These are phyloP conservation scores for Blastobotrys serpentis DNA, from an alignment of 1,139 yeast genomes.

Conservation along the genomic window DNA sequence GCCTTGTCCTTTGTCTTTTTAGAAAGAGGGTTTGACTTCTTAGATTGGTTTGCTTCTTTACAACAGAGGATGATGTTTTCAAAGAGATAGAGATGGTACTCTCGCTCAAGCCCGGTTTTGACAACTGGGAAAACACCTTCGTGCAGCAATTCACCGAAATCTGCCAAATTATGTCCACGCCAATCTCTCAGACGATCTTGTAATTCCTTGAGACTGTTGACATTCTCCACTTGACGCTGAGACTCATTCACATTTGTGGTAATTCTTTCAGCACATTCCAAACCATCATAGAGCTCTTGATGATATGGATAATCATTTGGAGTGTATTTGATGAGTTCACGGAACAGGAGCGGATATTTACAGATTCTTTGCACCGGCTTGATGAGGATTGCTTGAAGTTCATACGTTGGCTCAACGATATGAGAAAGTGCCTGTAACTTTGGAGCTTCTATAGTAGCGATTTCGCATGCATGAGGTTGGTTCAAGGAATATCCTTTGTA, in stretches of 20 bases:
- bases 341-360: conserved; percentile 82
- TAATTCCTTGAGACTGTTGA: conserved; percentile 65
- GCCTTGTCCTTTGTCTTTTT: conserved; percentile 30
- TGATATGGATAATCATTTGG: conserved; percentile 55
- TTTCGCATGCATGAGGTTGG: conserved; percentile 84
- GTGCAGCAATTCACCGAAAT: conserved; percentile 81
- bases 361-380: conserved; percentile 95
- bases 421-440: conserved; percentile 56
- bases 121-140: conserved; percentile 78
- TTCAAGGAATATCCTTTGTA: conserved; percentile 85
- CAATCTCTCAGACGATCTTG: conserved; percentile 79
- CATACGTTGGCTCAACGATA: conserved; percentile 81
- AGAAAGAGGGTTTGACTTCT: conserved; percentile 32
- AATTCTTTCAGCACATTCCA: conserved; percentile 64
- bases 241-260: conserved; percentile 93
- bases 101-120: conserved; percentile 74
- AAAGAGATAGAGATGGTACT: conserved; percentile 84
- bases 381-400: conserved; percentile 81
- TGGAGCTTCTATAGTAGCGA: conserved; percentile 63
- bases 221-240: conserved; percentile 87
- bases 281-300: conserved; percentile 68
- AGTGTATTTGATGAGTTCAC: conserved; percentile 69
- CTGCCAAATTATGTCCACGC: conserved; percentile 85
- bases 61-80: conserved; percentile 85
- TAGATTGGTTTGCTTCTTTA: conserved; percentile 44